These are phyloP conservation scores for Aspergillus texensis DNA, from an alignment of 2,329 filamentous ascomycete genomes.

Conservation along the genomic window DNA sequence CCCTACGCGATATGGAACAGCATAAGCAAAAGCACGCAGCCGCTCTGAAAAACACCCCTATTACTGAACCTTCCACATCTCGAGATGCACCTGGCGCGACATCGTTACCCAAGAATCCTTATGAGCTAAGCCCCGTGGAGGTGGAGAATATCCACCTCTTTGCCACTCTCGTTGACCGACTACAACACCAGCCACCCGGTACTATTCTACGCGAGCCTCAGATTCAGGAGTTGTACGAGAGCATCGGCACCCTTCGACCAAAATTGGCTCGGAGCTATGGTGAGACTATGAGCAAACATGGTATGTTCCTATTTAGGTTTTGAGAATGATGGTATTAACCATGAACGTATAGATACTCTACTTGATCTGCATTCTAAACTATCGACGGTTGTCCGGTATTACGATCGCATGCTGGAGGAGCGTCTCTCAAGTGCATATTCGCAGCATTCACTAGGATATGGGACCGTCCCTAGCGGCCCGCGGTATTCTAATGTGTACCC, in stretches of 20 bases:
- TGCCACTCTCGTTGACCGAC: constrained; percentile 85
- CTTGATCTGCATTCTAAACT: constrained; percentile 93
- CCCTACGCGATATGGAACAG: constrained; percentile 94
- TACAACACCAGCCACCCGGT: constrained; percentile 92
- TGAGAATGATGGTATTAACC: constrained; percentile 21
- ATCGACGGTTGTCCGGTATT: constrained; percentile 94
- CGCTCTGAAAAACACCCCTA: constrained; percentile 77
- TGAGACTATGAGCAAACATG: constrained; percentile 99
- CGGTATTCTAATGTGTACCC: constrained; percentile 69
- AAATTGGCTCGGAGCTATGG: constrained; percentile 95
- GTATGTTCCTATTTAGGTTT: constrained; percentile 52
- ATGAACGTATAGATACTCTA: constrained; percentile 68
- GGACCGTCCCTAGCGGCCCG: constrained; percentile 46
- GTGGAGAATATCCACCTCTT: constrained; percentile 98
- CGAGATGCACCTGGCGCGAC: constrained; percentile 51
- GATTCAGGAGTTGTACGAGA: constrained; percentile 97
- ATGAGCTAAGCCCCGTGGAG: constrained; percentile 90
- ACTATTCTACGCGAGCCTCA: constrained; percentile 96
- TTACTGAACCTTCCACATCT: constrained; percentile 52
- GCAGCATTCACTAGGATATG: constrained; percentile 72
- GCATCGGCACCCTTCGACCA: constrained; percentile 87
- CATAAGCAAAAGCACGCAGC: constrained; percentile 91
- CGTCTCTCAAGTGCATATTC: constrained; percentile 89
- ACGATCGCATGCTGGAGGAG: constrained; percentile 97
- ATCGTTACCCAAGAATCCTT: constrained; percentile 81